Conservation (phyloP, 148 eudicot species). For the Diospyros kaki region DNA sequence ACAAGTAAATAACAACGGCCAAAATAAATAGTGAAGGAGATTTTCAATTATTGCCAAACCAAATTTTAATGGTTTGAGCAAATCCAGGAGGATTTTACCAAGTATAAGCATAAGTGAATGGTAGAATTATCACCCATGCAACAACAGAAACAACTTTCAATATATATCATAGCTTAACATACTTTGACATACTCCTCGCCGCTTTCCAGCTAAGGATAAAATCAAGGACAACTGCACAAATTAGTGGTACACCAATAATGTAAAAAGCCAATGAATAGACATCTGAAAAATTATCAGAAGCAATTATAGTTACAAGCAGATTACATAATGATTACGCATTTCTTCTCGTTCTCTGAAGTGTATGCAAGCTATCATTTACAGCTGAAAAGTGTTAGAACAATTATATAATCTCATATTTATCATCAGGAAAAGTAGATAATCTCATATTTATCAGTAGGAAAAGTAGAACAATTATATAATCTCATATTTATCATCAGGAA, state of each 20-base stretch:
- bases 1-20: constrained; percentile 53
- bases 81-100: constrained; percentile 57
- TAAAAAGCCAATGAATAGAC: not conserved
- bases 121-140: constrained; percentile 56
- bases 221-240: constrained; percentile 53
- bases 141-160: constrained; percentile 54
- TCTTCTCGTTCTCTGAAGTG: not conserved
- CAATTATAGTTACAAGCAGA: too few relatives aligned
- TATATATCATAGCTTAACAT: constrained; percentile 58
- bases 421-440: not conserved
- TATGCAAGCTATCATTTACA: not conserved
- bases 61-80: constrained; percentile 45
- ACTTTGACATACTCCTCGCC: constrained; percentile 43
- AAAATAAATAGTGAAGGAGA: constrained; percentile 52
- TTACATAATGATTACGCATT: not conserved
- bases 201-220: constrained; percentile 62
- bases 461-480: too few relatives aligned
- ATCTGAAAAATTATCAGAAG: not conserved
- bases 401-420: too few relatives aligned
- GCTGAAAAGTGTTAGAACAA: not conserved
- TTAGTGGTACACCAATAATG: not conserved
- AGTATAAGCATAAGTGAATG: constrained; percentile 60
- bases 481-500: too few relatives aligned
- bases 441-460: too few relatives aligned
- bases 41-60: constrained; percentile 48